Evolutionary conservation across 139 green algal genomes (phyloP), one percentile per base, ranked within the genome.

Genomic region (Tetratostichococcus sp.): DNA sequence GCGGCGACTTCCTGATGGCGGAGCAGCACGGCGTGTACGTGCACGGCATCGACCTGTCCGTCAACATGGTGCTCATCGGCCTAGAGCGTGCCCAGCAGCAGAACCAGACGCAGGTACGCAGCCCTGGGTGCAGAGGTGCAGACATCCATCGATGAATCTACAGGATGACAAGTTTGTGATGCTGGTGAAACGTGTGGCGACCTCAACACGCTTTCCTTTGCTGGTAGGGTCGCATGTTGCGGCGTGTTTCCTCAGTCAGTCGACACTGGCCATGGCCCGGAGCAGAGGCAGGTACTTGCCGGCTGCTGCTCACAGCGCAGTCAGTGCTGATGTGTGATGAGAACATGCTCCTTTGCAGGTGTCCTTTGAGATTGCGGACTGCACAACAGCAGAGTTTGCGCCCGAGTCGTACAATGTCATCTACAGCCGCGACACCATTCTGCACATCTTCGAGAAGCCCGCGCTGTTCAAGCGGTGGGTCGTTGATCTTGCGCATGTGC

Each of bases 381-480:
- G 78, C 70, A 82, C 75, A 2, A 87, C 72, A 19, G 75, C 74
- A 0, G 74, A 89, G 58, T 85, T 89, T 50, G 43, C 75, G 0
- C 70, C 69, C 0, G 75, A 35, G 3, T 78, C 75, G 0, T 97
- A 91, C 67, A 89, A 97, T 67, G 89, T 86, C 0, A 75, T 95
- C 28, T 87, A 89, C 72, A 86, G 74, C 70, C 79, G 91, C 0
- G 92, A 97, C 78, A 83, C 78, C 1, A 75, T 97, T 25, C 80
- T 97, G 67, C 92, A 97, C 77, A 89, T 97, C 23, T 65, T 86
- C 23, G 89, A 97, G 76, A 97, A 97, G 77, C 58, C 76, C 0
- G 72, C 74, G 0, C 75, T 97, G 66, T 90, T 96, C 67, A 65
- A 43, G 26, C 71, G 77, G 83, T 86, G 39, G 17, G 68, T 35